phyloP scores from a whole-genome alignment of 2,329 filamentous ascomycete species.

The Escovopsis sp. region DNA sequence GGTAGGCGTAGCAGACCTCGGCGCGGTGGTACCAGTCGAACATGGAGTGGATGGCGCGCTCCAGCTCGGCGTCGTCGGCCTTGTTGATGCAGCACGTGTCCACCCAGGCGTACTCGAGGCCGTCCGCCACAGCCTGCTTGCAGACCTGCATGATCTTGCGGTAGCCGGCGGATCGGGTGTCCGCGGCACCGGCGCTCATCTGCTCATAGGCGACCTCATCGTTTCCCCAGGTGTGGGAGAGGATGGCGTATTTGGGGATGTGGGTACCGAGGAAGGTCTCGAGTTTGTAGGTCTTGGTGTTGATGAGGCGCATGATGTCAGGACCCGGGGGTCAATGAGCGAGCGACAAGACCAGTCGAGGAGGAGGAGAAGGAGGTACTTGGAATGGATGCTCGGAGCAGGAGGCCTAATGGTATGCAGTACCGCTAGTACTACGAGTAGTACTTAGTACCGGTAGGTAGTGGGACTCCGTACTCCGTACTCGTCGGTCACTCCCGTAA shows the following conservation, averaged over 20 bases:
- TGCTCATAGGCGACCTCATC: conserved; percentile 10
- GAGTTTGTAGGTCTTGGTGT: conserved; percentile 1
- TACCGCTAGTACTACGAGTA: too few relatives aligned
- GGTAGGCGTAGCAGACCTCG: conserved; percentile 5
- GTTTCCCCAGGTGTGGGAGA: conserved; percentile 16
- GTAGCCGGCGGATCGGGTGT: not conserved
- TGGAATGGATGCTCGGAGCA: too few relatives aligned
- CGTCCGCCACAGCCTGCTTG: conserved; percentile 1
- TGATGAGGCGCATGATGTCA: conserved; percentile 1
- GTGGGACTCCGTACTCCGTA: too few relatives aligned
- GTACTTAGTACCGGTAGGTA: too few relatives aligned
- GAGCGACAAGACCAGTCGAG: too few relatives aligned
- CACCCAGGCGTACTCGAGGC: conserved; percentile 5
- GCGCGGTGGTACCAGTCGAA: conserved; percentile 5
- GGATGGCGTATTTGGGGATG: conserved; percentile 12
- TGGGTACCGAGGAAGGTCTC: conserved; percentile 1
- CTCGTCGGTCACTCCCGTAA: too few relatives aligned
- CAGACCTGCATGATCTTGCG: not conserved
- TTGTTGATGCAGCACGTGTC: conserved; percentile 9
- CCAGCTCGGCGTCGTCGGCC: conserved; percentile 4
- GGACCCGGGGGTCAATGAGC: too few relatives aligned
- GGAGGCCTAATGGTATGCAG: too few relatives aligned
- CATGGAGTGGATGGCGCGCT: conserved; percentile 8
- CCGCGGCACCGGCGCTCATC: conserved; percentile 1
- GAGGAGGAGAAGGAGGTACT: too few relatives aligned